These are phyloP conservation scores for Serendipita indica DNA, from an alignment of 768 basidiomycete species.

Conservation along the genomic window DNA sequence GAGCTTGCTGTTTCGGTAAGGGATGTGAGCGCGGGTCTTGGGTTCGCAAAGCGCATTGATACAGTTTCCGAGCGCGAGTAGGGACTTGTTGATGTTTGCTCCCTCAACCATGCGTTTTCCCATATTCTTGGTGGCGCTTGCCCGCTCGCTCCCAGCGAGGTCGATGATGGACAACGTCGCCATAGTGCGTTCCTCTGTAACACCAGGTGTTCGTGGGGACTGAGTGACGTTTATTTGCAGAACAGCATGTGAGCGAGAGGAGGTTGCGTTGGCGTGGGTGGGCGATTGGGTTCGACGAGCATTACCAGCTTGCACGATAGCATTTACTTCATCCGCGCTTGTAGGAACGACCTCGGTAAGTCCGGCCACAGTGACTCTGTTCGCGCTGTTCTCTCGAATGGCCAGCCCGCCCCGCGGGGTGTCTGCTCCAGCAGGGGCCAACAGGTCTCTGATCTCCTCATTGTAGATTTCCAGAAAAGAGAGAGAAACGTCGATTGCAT, in stretches of 20 bases:
- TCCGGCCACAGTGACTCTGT: constrained; percentile 66
- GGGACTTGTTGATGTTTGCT: constrained; percentile 97
- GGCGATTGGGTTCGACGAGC: constrained; percentile 78
- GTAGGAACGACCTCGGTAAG: constrained; percentile 68
- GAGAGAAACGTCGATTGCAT: constrained; percentile 75
- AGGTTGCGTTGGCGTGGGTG: constrained; percentile 92
- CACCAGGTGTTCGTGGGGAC: constrained; percentile 67
- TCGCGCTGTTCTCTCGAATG: constrained; percentile 83
- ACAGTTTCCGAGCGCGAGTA: constrained; percentile 93
- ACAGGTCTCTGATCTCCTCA: constrained; percentile 92
- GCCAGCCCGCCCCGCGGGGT: constrained; percentile 72
- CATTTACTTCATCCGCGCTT: constrained; percentile 84
- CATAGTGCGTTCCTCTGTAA: constrained; percentile 69
- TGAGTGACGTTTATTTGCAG: constrained; percentile 89
- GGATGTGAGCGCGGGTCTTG: constrained; percentile 65
- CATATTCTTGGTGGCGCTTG: constrained; percentile 92
- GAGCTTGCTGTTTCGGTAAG: constrained; percentile 96
- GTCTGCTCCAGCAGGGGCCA: constrained; percentile 52
- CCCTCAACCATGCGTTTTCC: constrained; percentile 97
- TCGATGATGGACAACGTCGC: constrained; percentile 96
- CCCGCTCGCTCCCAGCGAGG: constrained; percentile 92
- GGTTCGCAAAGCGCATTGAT: constrained; percentile 97
- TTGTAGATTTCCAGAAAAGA: constrained; percentile 99
- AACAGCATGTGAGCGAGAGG: constrained; percentile 94
- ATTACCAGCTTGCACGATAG: constrained; percentile 84